Base-by-base conservation (phyloP, 129 eudicot genomes). In the Tagetes patula region DNA sequence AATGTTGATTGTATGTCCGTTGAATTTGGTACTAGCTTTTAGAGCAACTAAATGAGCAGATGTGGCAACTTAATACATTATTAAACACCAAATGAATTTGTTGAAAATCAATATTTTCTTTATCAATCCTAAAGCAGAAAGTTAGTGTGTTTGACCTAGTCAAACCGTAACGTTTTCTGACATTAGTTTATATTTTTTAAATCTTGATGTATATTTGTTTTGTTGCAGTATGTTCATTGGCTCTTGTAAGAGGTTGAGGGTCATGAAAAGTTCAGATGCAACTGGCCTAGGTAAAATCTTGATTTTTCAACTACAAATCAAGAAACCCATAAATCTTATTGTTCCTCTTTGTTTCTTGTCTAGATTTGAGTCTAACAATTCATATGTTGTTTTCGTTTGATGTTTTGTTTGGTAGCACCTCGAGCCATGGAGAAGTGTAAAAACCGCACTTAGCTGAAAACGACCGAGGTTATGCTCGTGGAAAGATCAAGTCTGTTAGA, bases 181-280 rank as follows among this genome's bases (percentile, higher is more conserved):
- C 41, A 52, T 31, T 34, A n/a, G 38, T 53, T 40, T 20, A 20
- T 20, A 20, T 20, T 67, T 3, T 3, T 6, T 11, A 45, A 43
- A 14, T 59, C 39, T 27, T 67, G 32, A 39, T 43, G 12, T 40
- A n/a, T 12, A 42, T 32, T 55, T 50, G 42, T 48, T 33, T 66
- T 43, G 68, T 39, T 87, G 84, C 85, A 88, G 95, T 60, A 85
- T 88, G 95, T 88, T 88, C 70, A 88, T 67, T 10, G 74, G 68
- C 74, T 80, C 90, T 49, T 88, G 95, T 74, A 88, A 84, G 77
- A 83, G 95, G 79, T 73, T 88, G 86, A 83, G 90, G 79, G 85
- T 88, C 83, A 88, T 88, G 90, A 88, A 83, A 75, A 83, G 90
- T 72, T 88, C 85, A 6, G 90, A 88, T 62, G 90, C 95, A 61